Conservation (phyloP, 2,329 filamentous ascomycete species). For the Verticillium tricorpus region DNA sequence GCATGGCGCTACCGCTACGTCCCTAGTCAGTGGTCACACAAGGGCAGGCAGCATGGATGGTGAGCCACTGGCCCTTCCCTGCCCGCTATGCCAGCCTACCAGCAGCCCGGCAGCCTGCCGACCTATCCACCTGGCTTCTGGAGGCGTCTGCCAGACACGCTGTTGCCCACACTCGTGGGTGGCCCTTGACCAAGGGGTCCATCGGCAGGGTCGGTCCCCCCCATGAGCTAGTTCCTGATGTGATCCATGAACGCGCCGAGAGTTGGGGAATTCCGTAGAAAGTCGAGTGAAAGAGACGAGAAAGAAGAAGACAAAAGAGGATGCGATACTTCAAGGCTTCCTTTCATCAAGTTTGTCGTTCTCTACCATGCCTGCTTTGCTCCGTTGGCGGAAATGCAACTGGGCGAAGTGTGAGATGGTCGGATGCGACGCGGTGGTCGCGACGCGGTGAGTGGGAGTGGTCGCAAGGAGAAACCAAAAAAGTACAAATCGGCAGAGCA, state of each 20-base stretch:
- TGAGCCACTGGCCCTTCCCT: not conserved
- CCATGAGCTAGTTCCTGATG: not conserved
- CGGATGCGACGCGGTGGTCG: too few relatives aligned
- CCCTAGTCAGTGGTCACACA: not conserved
- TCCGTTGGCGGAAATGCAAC: not conserved
- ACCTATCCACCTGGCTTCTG: not conserved
- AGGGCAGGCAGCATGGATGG: not conserved
- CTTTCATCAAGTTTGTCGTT: not conserved
- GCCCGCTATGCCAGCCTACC: not conserved
- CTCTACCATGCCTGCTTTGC: not conserved
- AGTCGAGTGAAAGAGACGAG: not conserved
- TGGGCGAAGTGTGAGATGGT: not conserved
- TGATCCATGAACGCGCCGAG: not conserved
- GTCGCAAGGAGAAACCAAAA: not conserved
- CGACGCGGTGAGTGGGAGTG: not conserved
- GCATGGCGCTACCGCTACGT: not conserved
- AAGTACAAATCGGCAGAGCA: not conserved
- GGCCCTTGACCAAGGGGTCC: not conserved
- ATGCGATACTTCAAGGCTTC: not conserved
- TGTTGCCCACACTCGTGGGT: not conserved
- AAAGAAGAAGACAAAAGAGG: not conserved
- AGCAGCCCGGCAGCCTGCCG: not conserved
- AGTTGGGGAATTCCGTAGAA: not conserved
- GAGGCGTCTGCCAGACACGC: not conserved
- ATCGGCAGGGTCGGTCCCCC: not conserved